phyloP scores from a whole-genome alignment of 805 yeast genomes.

The Sugiyamaella boreocaroliniensis region DNA sequence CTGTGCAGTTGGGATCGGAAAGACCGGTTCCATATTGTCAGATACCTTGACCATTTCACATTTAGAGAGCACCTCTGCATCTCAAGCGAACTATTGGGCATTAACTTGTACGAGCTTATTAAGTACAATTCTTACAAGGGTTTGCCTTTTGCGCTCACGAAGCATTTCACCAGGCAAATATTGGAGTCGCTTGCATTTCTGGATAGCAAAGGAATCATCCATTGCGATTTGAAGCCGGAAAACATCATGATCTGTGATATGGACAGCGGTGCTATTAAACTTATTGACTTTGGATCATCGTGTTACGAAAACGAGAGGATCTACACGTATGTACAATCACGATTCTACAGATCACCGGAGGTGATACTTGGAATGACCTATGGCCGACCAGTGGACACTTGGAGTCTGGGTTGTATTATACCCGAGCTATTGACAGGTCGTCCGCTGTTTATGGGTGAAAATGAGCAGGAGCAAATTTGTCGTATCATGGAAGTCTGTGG shows the following conservation, averaged over 20 bases:
- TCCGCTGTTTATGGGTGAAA: slow-evolving; percentile 93
- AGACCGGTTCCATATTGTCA: slow-evolving; percentile 38
- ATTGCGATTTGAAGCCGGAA: slow-evolving; percentile 84
- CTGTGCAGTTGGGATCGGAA: slow-evolving; percentile 34
- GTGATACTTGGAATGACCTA: slow-evolving; percentile 84
- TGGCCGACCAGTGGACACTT: slow-evolving; percentile 86
- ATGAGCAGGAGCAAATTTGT: slow-evolving; percentile 79
- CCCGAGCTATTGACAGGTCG: slow-evolving; percentile 91
- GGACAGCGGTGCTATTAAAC: slow-evolving; percentile 45
- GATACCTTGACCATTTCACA: slow-evolving; percentile 61
- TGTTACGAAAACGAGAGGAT: slow-evolving; percentile 63
- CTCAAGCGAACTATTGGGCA: slow-evolving; percentile 62
- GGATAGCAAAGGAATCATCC: slow-evolving; percentile 54
- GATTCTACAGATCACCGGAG: slow-evolving; percentile 96
- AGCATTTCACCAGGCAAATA: slow-evolving; percentile 47
- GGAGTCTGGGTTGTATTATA: slow-evolving; percentile 96
- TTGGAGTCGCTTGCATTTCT: slow-evolving; percentile 54
- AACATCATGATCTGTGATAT: slow-evolving; percentile 56
- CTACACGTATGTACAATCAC: slow-evolving; percentile 90
- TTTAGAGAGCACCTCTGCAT: slow-evolving; percentile 81
- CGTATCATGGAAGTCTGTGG: slow-evolving; percentile 88
- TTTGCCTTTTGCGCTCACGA: slow-evolving; percentile 28
- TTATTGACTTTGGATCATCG: slow-evolving; percentile 71
- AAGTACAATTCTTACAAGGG: slow-evolving; percentile 33
- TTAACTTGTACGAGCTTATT: slow-evolving; percentile 57